These are phyloP conservation scores for Albatrellus ellisii DNA, from an alignment of 768 basidiomycete species.

Conservation along the genomic window DNA sequence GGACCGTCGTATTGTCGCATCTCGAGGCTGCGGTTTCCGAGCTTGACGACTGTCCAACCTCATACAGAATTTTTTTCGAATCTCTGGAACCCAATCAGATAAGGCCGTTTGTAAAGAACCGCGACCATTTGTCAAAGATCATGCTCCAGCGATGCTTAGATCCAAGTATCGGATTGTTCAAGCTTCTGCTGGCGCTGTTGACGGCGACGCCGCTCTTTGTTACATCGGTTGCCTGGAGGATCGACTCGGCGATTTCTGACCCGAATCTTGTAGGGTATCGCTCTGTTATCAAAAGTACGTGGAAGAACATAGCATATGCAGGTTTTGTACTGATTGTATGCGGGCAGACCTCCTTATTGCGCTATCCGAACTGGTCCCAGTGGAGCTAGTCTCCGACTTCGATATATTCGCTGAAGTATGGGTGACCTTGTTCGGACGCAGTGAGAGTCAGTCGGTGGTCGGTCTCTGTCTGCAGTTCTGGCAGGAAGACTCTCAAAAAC, in stretches of 20 bases:
- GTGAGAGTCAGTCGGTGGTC: constrained; percentile 46
- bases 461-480: constrained; percentile 76
- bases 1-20: constrained; percentile 73
- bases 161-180: constrained; percentile 47
- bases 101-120: constrained; percentile 38
- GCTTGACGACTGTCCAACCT: constrained; percentile 36
- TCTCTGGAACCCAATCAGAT: constrained; percentile 28
- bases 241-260: constrained; percentile 55
- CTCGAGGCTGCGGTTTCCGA: constrained; percentile 33
- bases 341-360: constrained; percentile 62
- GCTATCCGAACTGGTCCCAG: constrained; percentile 57
- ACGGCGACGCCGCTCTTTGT: constrained; percentile 69
- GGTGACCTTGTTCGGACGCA: constrained; percentile 69
- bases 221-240: constrained; percentile 54
- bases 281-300: constrained; percentile 72
- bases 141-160: constrained; percentile 48
- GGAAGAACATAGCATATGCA: not conserved
- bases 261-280: constrained; percentile 71
- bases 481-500: constrained; percentile 61
- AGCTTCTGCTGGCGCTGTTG: constrained; percentile 40
- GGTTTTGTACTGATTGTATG: constrained; percentile 2
- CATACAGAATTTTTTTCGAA: constrained; percentile 44
- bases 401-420: constrained; percentile 61
- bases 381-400: constrained; percentile 70
- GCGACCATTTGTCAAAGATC: constrained; percentile 39